These are phyloP conservation scores for Penicillium roqueforti DNA, from an alignment of 495 filamentous ascomycete genomes.

Conservation along the genomic window DNA sequence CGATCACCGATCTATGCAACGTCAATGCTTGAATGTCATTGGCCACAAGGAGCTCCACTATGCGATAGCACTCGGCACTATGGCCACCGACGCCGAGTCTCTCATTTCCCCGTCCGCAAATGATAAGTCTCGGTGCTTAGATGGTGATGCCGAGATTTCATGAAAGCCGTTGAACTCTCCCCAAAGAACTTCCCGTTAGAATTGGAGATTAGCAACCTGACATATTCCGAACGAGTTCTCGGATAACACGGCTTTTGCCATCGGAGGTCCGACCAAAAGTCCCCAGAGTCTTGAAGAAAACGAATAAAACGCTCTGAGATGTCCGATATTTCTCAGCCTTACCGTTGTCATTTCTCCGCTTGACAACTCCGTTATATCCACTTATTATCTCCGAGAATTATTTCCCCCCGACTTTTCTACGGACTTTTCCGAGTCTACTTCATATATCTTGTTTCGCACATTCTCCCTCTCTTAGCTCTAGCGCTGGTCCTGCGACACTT, in stretches of 20 bases:
- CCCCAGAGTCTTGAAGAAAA: background rate
- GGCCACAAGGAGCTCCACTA: no score
- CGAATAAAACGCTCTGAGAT: background rate
- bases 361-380: background rate
- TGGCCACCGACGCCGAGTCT: background rate
- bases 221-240: no score
- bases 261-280: background rate
- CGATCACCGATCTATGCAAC: background rate
- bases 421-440: background rate
- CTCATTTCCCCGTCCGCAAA: background rate
- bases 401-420: background rate
- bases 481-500: background rate
- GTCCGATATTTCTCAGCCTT: background rate
- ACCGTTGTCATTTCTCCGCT: background rate
- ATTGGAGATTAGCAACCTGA: no score
- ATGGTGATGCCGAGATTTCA: background rate
- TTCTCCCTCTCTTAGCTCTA: background rate
- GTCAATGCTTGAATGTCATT: background rate
- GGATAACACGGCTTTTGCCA: background rate
- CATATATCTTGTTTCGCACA: background rate
- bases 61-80: background rate
- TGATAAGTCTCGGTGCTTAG: background rate
- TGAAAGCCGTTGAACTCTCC: background rate
- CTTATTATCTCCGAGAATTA: background rate
- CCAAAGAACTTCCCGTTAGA: no score